Percentiles rank a stretch among this genome's conserved stretches.
phyloP scores from a whole-genome alignment of 2,329 filamentous ascomycete genomes.

The Zarea fungicola region DNA sequence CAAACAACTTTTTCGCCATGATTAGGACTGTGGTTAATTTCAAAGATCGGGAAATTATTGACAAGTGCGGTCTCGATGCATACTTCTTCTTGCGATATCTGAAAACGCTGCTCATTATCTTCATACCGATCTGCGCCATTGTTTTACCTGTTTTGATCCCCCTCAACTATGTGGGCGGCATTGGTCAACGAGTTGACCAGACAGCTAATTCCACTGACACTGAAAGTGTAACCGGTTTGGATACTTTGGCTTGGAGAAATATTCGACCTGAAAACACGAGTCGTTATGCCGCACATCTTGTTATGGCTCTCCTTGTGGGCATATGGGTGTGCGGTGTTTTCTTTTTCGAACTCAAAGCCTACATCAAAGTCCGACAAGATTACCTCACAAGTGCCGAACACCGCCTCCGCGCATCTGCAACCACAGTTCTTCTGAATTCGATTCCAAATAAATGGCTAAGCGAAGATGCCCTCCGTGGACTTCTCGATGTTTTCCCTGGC shows the following conservation, averaged over 20 bases:
- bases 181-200: slow-evolving; percentile 49
- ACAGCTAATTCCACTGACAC: slow-evolving; percentile 30
- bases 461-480: slow-evolving; percentile 69
- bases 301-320: slow-evolving; percentile 73
- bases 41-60: slow-evolving; percentile 76
- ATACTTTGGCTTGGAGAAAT: slow-evolving; percentile 84
- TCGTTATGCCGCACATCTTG: slow-evolving; percentile 78
- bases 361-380: slow-evolving; percentile 89
- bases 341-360: slow-evolving; percentile 79
- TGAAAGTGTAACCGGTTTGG: slow-evolving; percentile 54
- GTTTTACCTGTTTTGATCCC: slow-evolving; percentile 83
- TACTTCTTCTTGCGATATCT: slow-evolving; percentile 95
- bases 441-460: slow-evolving; percentile 90
- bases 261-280: slow-evolving; percentile 59
- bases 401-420: slow-evolving; percentile 86
- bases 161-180: slow-evolving; percentile 70
- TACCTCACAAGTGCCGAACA: slow-evolving; percentile 94
- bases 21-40: slow-evolving; percentile 59
- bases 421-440: slow-evolving; percentile 85
- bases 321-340: slow-evolving; percentile 83
- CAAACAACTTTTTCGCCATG: slow-evolving; percentile 47
- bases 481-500: slow-evolving; percentile 95
- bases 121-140: slow-evolving; percentile 72
- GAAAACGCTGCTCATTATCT: slow-evolving; percentile 76
- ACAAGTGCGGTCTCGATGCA: slow-evolving; percentile 91